Conservation (phyloP, 768 basidiomycete genomes). For the Termitomyces heimii region DNA sequence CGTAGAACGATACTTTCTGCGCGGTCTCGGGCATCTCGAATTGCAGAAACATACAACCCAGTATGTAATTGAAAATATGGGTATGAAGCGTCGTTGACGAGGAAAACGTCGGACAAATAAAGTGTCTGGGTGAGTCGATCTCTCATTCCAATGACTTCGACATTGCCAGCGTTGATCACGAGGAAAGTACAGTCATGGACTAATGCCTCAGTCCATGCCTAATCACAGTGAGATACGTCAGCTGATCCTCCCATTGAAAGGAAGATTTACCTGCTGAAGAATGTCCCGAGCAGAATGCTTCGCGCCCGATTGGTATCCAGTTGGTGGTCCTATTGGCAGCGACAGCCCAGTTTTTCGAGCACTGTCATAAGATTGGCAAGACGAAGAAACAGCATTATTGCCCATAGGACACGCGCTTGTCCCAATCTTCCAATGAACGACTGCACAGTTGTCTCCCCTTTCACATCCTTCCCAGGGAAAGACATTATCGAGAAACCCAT, state of each 20-base stretch:
- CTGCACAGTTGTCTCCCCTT: not conserved
- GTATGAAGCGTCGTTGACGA: not conserved
- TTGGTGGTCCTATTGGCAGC: not conserved
- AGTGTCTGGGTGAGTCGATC: constrained; percentile 2
- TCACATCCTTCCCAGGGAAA: constrained; percentile 3
- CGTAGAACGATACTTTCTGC: not conserved
- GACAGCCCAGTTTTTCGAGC: not conserved
- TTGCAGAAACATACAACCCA: not conserved
- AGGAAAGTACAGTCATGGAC: too few species aligned
- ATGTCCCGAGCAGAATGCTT: not conserved
- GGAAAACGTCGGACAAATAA: not conserved
- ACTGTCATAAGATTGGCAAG: not conserved
- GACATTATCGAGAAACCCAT: not conserved
- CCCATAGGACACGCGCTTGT: too few species aligned
- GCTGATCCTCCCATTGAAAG: not conserved
- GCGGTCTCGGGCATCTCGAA: not conserved
- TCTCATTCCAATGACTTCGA: too few species aligned
- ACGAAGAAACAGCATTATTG: not conserved
- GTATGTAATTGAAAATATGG: not conserved
- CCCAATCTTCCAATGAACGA: too few species aligned
- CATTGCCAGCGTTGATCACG: too few species aligned
- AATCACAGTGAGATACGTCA: not conserved
- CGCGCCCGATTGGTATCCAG: not conserved
- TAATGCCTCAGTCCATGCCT: constrained; percentile 2
- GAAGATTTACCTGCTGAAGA: too few species aligned